Conservation (phyloP, 257 asterid genomes). For the Solanum sejunctum region DNA sequence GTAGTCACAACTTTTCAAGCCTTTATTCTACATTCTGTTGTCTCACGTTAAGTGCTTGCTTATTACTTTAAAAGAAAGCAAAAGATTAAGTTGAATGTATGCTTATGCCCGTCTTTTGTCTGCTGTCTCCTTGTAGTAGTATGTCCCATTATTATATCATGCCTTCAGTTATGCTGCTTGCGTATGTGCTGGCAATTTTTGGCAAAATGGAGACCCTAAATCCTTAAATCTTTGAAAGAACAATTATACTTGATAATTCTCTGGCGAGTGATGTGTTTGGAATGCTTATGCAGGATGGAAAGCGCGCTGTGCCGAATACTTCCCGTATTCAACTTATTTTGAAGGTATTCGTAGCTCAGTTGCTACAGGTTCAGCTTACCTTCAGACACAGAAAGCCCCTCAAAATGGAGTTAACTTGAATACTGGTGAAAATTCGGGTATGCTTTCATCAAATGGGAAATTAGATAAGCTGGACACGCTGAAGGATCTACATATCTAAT, state of each 20-base stretch:
- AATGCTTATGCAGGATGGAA: constrained; percentile 64
- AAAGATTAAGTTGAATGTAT: background rate
- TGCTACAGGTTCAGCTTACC: constrained; percentile 16
- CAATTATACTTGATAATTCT: background rate
- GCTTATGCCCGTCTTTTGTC: background rate
- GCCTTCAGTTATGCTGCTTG: background rate
- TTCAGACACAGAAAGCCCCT: constrained; percentile 22
- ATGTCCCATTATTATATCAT: background rate
- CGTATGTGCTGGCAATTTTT: background rate
- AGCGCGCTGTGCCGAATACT: constrained; percentile 59
- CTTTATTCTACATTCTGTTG: background rate
- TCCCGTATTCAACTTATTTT: constrained; percentile 63
- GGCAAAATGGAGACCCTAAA: background rate
- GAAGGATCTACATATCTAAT: constrained; percentile 44
- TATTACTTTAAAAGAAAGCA: background rate
- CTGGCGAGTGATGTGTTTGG: constrained; percentile 1
- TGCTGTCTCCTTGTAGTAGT: background rate
- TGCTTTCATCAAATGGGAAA: constrained; percentile 47
- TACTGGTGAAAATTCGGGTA: constrained; percentile 6
- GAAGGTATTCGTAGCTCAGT: constrained; percentile 72
- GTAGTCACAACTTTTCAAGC: background rate
- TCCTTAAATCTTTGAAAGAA: background rate
- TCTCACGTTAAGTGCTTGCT: background rate
- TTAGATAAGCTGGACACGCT: constrained; percentile 39
- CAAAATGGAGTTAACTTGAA: constrained; percentile 36